These are phyloP conservation scores for Mariannaea sp. DNA, from an alignment of 2,329 filamentous ascomycete species.

Conservation along the genomic window DNA sequence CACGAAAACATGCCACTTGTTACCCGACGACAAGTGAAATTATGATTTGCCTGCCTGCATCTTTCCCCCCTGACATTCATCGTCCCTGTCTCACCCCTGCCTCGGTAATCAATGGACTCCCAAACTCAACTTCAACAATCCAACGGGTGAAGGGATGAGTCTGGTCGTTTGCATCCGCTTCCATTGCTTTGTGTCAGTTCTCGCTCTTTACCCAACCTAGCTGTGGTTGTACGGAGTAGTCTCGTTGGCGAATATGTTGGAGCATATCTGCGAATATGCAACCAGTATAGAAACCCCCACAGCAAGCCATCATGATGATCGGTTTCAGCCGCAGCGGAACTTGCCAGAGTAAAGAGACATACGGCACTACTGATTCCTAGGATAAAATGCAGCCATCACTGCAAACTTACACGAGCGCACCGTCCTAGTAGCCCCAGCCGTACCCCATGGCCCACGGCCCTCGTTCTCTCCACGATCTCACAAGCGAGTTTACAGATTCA, in stretches of 20 bases:
- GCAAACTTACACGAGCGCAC: too few species aligned
- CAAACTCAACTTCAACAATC: neutral
- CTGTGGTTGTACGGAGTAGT: too few species aligned
- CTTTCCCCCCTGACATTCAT: neutral
- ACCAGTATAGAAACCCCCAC: too few species aligned
- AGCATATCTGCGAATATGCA: too few species aligned
- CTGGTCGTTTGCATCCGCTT: neutral
- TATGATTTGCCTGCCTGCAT: neutral
- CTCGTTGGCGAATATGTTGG: too few species aligned
- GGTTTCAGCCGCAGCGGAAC: conserved; percentile 8
- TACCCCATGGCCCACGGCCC: conserved; percentile 12
- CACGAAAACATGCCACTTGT: conserved; percentile 12
- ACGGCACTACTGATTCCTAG: too few species aligned
- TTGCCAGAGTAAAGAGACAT: too few species aligned
- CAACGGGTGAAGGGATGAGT: conserved; percentile 4
- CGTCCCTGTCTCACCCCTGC: conserved; percentile 7
- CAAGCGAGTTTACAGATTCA: neutral
- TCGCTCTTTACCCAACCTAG: too few species aligned
- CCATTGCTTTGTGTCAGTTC: neutral
- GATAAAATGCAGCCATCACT: neutral
- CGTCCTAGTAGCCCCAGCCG: conserved; percentile 2
- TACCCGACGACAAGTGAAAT: conserved; percentile 1
- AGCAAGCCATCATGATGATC: too few species aligned
- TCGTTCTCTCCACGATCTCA: conserved; percentile 9
- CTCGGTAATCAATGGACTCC: neutral